Evolutionary conservation across 225 moss, liverwort and hornwort species (phyloP).

Genomic region (Takakia lepidozioides): DNA sequence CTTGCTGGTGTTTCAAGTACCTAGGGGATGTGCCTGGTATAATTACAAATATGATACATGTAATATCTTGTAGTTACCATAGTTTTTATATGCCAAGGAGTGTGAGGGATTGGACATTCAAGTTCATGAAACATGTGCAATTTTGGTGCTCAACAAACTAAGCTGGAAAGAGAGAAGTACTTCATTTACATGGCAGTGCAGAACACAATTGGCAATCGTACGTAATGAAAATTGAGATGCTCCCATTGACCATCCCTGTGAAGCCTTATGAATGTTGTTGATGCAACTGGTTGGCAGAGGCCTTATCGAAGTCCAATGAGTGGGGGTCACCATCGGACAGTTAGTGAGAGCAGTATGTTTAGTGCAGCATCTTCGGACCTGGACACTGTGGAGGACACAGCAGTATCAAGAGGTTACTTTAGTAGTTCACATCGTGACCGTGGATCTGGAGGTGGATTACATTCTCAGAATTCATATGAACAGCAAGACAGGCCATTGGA

Average conservation of each 20-base stretch:
- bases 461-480: constrained; percentile 21
- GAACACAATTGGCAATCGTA: too few relatives aligned
- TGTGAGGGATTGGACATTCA: too few relatives aligned
- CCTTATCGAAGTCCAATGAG: constrained; percentile 35
- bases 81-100: constrained; percentile 3
- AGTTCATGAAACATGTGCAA: neutral
- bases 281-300: constrained; percentile 24
- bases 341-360: constrained; percentile 64
- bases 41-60: too few relatives aligned
- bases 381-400: constrained; percentile 37
- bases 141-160: neutral
- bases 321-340: constrained; percentile 39
- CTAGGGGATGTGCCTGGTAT: too few relatives aligned
- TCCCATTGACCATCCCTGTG: too few relatives aligned
- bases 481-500: constrained; percentile 71
- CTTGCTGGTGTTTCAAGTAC: too few relatives aligned
- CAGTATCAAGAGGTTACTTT: constrained; percentile 25
- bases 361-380: constrained; percentile 59
- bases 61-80: too few relatives aligned
- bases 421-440: constrained; percentile 38
- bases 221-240: too few relatives aligned
- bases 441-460: constrained; percentile 37
- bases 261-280: too few relatives aligned
- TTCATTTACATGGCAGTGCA: too few relatives aligned
- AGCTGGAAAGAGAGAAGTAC: neutral